Base-by-base conservation (phyloP, 225 moss, liverwort and hornwort genomes). In the Neckera pumila region DNA sequence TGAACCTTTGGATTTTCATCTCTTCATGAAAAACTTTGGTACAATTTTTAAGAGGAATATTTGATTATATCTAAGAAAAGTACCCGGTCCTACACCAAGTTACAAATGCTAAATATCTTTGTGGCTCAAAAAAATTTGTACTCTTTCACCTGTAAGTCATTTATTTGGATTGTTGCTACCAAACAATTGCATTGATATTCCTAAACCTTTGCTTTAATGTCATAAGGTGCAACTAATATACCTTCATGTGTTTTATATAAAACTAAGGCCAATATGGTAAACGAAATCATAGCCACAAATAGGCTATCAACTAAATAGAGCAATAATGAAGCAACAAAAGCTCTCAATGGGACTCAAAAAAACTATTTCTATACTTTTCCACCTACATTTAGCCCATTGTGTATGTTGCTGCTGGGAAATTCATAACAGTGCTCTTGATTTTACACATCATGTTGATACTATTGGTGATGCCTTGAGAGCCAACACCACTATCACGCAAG, bases 381-480 rank as follows among this genome's bases (percentile, higher is more conserved):
- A 67, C 28, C 59, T 36, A 56, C 1, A 28, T 22, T 84, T 84
- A 94, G 54, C 94, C 94, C 94, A 94, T 94, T 60, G 94, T 93
- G 23, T 93, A 94, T 47, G 94, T 94, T 7, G 94, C 88, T 14
- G 76, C 83, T 12, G 93, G 94, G 57, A 94, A 94, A 87, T 94
- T 94, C 93, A 94, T 91, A 11, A 94, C 94, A 7, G 94, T 94
- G 88, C 93, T 94, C 87, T 94, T 94, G 84, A 51, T 67, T 87
- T 94, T 94, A 82, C 94, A 94, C 94, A 94, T 93, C 94, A 94
- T 94, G 56, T 94, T 94, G 76, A 94, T 94, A 82, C 93, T 94
- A 83, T 93, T 94, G 76, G 94, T 94, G 85, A 94, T 94, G 75
- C 94, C 94, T 56, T 94, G 94, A 38, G 94, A 94, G 13, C 94